These are phyloP conservation scores for Agrostemma githago DNA, from an alignment of 148 eudicot species.

Conservation along the genomic window DNA sequence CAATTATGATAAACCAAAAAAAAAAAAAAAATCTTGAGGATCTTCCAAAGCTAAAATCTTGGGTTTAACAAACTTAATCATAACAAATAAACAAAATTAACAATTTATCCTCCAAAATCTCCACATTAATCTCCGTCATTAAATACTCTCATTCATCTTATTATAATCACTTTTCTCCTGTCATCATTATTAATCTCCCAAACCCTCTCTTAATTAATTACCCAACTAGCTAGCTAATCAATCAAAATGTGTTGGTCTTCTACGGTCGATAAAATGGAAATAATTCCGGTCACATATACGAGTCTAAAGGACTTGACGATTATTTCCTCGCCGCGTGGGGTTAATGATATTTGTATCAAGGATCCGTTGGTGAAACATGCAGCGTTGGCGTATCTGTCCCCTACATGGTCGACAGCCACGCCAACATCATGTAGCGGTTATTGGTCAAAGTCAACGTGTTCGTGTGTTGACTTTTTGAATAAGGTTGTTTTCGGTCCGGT, in stretches of 20 bases:
- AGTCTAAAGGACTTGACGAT: neutral
- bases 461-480: constrained; percentile 13
- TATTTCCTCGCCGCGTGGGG: neutral
- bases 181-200: neutral
- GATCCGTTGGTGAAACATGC: constrained; percentile 25
- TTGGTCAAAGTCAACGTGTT: neutral
- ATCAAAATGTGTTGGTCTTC: neutral
- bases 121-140: neutral
- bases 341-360: neutral
- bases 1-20: too few species aligned
- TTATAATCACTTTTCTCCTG: too few species aligned
- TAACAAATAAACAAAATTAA: neutral
- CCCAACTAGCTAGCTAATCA: neutral
- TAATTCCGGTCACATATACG: neutral
- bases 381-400: constrained; percentile 23
- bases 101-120: neutral
- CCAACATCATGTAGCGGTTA: neutral
- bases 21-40: neutral
- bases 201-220: neutral
- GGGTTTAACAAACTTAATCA: neutral
- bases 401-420: neutral
- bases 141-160: neutral
- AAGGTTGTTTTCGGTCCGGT: constrained; percentile 12
- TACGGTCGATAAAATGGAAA: neutral
- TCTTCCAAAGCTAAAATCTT: neutral